Base-by-base conservation (phyloP, 164 flowering plant species). In the Umbilicus rupestris region DNA sequence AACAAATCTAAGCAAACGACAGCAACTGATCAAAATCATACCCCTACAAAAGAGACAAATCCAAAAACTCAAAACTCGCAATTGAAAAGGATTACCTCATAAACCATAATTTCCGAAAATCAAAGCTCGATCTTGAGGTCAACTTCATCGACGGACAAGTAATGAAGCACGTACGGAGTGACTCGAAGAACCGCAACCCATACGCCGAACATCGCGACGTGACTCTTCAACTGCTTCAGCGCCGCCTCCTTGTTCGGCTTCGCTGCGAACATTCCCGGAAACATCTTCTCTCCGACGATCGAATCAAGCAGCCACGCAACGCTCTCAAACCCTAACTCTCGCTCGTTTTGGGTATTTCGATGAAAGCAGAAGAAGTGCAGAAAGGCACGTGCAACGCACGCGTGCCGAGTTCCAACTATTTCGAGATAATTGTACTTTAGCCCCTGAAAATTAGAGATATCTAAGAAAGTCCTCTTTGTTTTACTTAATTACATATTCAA, bases 191-290 rank as follows among this genome's bases (percentile, higher is more conserved):
- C 60, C 33, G 33, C 60, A 14, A 55, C 60, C 17, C 6, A 55
- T 14, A 3, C 31, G 60, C 60, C 33, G 33, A 28, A 55, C 60
- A 55, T 26, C 2, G 19, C 60, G n/a, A 55, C 60, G 60, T 55
- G 60, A 24, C 29, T 55, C 33, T 55, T 55, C 35, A 55, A 4
- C 33, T 55, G 33, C 1, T 47, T 47, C 28, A 47, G 55, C 22
- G 55, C 55, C 55, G 55, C 55, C 11, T 47, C 20, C 55, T 47
- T 20, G 55, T n/a, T 47, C 24, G 55, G 55, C 55, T 47, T 47
- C 55, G 55, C 55, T 26, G 55, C 55, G 10, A 47, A 47, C 55
- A 47, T 47, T 47, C 55, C 55, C 24, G 55, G 60, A 28, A 55
- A 28, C 60, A 55, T 55, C 60, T 55, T 55, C 37, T 35, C 44